Conservation (phyloP, 306 rosid species). For the Acmispon strigosus region DNA sequence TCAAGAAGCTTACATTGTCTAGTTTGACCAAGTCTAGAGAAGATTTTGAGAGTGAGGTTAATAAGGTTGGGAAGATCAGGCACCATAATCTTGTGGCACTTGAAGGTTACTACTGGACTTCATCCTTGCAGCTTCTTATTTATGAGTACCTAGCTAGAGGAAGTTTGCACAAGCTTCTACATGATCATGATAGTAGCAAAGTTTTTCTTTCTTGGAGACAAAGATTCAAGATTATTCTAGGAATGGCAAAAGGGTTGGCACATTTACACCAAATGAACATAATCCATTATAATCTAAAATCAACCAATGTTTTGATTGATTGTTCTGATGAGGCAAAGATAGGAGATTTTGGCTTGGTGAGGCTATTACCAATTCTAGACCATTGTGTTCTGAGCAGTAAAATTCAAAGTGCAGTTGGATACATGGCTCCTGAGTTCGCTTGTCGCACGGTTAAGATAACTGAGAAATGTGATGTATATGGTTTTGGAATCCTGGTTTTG, state of each 20-base stretch:
- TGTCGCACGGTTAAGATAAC: slow-evolving; percentile 83
- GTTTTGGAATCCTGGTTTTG: slow-evolving; percentile 68
- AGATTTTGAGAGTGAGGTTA: slow-evolving; percentile 73
- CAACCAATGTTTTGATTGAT: slow-evolving; percentile 69
- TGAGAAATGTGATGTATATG: slow-evolving; percentile 82
- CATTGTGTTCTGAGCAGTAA: slow-evolving; percentile 86
- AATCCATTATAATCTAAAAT: slow-evolving; percentile 82
- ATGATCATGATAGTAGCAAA: slow-evolving; percentile 37
- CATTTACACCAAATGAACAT: slow-evolving; percentile 63
- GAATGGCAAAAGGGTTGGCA: slow-evolving; percentile 90
- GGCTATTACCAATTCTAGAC: slow-evolving; percentile 74
- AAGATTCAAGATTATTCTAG: slow-evolving; percentile 78
- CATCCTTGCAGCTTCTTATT: slow-evolving; percentile 76
- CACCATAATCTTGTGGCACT: slow-evolving; percentile 80
- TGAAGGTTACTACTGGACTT: slow-evolving; percentile 87
- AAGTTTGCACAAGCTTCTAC: slow-evolving; percentile 72
- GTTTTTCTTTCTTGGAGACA: slow-evolving; percentile 63
- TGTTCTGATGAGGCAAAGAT: slow-evolving; percentile 59
- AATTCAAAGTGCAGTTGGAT: slow-evolving; percentile 87
- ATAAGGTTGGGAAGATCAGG: slow-evolving; percentile 55
- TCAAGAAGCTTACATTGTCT: slow-evolving; percentile 73
- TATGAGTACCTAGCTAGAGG: slow-evolving; percentile 67
- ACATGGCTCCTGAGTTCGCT: slow-evolving; percentile 95
- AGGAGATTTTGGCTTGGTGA: slow-evolving; percentile 78
- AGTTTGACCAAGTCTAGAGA: slow-evolving; percentile 65